Base-by-base conservation (phyloP, 2,329 filamentous ascomycete species). In the Lasiodiplodia hormozganensis region DNA sequence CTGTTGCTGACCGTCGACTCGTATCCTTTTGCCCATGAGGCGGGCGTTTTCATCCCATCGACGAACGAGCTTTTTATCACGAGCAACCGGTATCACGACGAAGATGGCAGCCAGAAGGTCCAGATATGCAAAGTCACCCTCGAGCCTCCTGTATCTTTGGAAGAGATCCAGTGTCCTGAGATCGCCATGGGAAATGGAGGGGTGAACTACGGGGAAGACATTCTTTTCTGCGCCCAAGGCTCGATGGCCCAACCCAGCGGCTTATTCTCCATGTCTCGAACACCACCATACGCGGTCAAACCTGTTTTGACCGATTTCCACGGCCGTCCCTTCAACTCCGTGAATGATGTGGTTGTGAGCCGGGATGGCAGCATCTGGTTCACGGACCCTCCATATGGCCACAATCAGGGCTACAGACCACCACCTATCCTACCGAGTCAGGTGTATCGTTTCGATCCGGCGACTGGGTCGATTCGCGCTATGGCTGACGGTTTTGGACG, bases 1-100 rank as follows among this genome's bases (percentile, higher is more conserved):
- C 28, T 28, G 28, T 28, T 28, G 28, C 6, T 28, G 28, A 28
- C 28, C 1, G 28, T 28, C 28, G 28, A 28, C 28, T 28, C 62
- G n/a, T 18, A 65, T 53, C 80, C 83, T 0, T 85, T 85, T 62
- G 84, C 84, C 1, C 84, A 86, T 69, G 85, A 86, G 73, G 84
- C 84, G 0, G 73, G 79, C 25, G 72, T 81, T 53, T 82, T 75
- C 72, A 73, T 80, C 7, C 71, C 74, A 2, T 62, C 70, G 3
- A 76, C 72, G 3, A 75, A 78, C 38, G 71, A 72, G 4, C 70
- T 82, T 16, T 81, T 76, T 71, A 75, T 82, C 65, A 82, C 80
- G 2, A 80, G 78, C 71, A 82, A 82, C 62, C 25, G 16, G 11
- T n/a, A 16, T 56, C 47, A 25, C 49, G 28, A 28, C 28, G 28